A percentile compares a stretch with the other conserved stretches of the same genome.
Evolutionary conservation across 106 monocot genomes (phyloP).

Genomic region (Apostasia shenzhenica): DNA sequence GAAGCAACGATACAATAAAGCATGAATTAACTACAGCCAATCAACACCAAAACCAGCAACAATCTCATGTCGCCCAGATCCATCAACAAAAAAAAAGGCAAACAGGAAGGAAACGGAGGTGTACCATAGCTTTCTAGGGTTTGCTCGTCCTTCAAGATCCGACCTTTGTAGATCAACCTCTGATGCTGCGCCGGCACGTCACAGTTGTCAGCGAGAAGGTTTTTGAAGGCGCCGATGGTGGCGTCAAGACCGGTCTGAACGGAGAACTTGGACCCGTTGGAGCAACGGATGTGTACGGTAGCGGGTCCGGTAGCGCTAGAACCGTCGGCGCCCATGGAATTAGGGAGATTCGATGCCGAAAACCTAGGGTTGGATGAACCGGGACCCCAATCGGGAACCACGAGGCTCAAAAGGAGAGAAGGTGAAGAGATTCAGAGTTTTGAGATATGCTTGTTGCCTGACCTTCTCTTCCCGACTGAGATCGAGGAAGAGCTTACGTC

Average conservation of each 20-base stretch:
- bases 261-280: conserved; percentile 72
- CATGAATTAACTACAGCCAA: background rate
- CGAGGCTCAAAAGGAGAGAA: background rate
- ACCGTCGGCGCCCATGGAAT: conserved; percentile 26
- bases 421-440: background rate
- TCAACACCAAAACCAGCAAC: background rate
- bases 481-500: too few species aligned
- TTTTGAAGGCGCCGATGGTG: conserved; percentile 50
- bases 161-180: conserved; percentile 81
- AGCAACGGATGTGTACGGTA: conserved; percentile 63
- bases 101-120: background rate
- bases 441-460: background rate
- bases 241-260: conserved; percentile 45
- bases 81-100: background rate
- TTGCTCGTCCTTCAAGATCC: conserved; percentile 88
- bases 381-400: background rate
- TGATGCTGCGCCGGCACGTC: conserved; percentile 65
- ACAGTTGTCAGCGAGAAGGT: conserved; percentile 29
- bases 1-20: too few species aligned
- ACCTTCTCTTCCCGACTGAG: too few species aligned
- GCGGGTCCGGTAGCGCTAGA: conserved; percentile 4
- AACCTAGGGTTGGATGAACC: background rate
- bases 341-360: background rate
- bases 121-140: conserved; percentile 79
- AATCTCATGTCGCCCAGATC: background rate